A percentile compares a stretch with the other conserved stretches of the same genome.
Evolutionary conservation across 2,329 filamentous ascomycete species (phyloP).

Genomic region (Pyrenochaeta sp.): DNA sequence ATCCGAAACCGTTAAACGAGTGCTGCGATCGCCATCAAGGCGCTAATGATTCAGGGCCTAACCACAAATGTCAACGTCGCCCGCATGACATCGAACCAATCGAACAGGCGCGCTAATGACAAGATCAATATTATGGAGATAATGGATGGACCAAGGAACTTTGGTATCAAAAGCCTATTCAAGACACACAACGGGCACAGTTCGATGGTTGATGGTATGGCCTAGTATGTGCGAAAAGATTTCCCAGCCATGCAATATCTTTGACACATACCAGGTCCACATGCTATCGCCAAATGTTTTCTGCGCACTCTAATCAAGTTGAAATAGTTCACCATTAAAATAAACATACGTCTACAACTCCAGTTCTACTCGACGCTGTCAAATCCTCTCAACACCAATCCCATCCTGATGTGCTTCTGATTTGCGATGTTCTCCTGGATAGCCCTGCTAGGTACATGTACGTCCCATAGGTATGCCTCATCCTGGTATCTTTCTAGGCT

Average conservation of each 20-base stretch:
- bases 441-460: conserved; percentile 32
- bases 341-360: not conserved
- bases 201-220: no score
- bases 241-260: no score
- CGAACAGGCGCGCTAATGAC: no score
- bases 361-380: not conserved
- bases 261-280: no score
- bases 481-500: conserved; percentile 31
- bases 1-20: conserved; percentile 8
- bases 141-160: no score
- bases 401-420: conserved; percentile 14
- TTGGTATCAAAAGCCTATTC: no score
- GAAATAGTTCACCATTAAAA: not conserved
- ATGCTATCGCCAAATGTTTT: no score
- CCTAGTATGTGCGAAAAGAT: no score
- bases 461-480: conserved; percentile 30
- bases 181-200: no score
- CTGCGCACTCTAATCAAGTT: not conserved
- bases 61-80: not conserved
- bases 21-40: not conserved
- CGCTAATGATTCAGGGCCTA: conserved; percentile 2
- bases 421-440: conserved; percentile 26
- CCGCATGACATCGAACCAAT: no score
- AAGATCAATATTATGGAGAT: no score
- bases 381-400: conserved; percentile 1